Evolutionary conservation across 2,329 filamentous ascomycete genomes (phyloP).

Genomic region (Penicillium fuscoglaucum): DNA sequence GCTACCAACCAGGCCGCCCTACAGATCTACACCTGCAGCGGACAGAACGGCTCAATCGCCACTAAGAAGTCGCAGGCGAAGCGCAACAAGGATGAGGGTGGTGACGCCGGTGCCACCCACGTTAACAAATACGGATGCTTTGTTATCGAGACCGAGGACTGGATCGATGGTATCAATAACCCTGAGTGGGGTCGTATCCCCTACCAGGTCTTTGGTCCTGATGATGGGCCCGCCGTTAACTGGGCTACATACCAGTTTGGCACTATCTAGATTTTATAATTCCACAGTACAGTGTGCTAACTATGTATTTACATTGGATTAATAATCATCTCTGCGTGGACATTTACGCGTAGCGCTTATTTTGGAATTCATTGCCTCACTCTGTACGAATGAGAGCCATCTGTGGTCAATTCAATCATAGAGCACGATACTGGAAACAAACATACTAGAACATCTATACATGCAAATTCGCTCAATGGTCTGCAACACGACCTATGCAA

Average conservation of each 20-base stretch:
- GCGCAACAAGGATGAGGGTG: slow-evolving; percentile 56
- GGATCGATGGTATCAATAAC: slow-evolving; percentile 90
- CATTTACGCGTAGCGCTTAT: neutral
- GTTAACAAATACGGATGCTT: slow-evolving; percentile 74
- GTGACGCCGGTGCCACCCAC: slow-evolving; percentile 48
- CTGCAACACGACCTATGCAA: no score
- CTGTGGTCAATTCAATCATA: neutral
- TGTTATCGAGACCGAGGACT: slow-evolving; percentile 90
- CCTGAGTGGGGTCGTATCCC: slow-evolving; percentile 74
- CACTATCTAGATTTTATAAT: slow-evolving; percentile 30
- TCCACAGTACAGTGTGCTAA: neutral
- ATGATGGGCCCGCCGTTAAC: slow-evolving; percentile 43
- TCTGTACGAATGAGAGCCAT: neutral
- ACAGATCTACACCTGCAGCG: slow-evolving; percentile 83
- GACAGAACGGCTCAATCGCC: slow-evolving; percentile 64
- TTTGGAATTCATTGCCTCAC: neutral
- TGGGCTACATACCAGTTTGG: slow-evolving; percentile 49
- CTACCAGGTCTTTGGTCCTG: slow-evolving; percentile 45
- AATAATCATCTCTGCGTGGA: neutral
- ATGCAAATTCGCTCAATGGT: neutral
- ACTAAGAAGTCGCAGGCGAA: slow-evolving; percentile 46
- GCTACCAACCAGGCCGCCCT: slow-evolving; percentile 82
- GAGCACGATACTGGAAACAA: neutral
- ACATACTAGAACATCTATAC: neutral
- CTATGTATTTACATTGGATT: neutral